Percentiles rank a stretch among this genome's conserved stretches.
phyloP scores from a whole-genome alignment of 805 yeast species.

The Yamadazyma paraphyllophila region DNA sequence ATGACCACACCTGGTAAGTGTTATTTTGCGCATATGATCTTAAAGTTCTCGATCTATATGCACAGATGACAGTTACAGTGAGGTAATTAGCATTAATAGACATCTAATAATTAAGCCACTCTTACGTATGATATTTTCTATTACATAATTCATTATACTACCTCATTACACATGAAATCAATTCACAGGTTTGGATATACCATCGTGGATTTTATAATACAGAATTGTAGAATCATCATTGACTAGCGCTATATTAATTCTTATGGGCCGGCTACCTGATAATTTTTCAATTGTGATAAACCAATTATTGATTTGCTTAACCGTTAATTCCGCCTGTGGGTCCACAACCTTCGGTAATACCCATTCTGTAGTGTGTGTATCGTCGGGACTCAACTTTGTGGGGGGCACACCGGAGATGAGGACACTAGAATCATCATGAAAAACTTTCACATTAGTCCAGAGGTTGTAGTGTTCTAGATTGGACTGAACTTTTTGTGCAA shows the following conservation, averaged over 20 bases:
- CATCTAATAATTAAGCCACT: too few relatives aligned
- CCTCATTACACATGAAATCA: not conserved
- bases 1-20: not conserved
- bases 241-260: constrained; percentile 54
- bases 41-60: too few relatives aligned
- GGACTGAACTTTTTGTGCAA: constrained; percentile 30
- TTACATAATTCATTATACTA: not conserved
- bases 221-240: constrained; percentile 69
- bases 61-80: too few relatives aligned
- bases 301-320: constrained; percentile 38
- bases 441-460: constrained; percentile 39
- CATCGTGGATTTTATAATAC: constrained; percentile 67
- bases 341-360: constrained; percentile 36
- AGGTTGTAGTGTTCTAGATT: constrained; percentile 45
- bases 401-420: constrained; percentile 23
- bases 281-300: constrained; percentile 30
- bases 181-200: constrained; percentile 54
- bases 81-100: too few relatives aligned
- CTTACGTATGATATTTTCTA: too few relatives aligned
- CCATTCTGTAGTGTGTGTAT: constrained; percentile 31
- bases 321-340: constrained; percentile 27
- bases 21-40: too few relatives aligned
- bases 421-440: not conserved
- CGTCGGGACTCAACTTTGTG: constrained; percentile 22
- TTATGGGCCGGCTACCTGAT: constrained; percentile 30